phyloP scores from a whole-genome alignment of 2,329 filamentous ascomycete species.

The Ophiognomonia clavigignenti-juglandacearum region DNA sequence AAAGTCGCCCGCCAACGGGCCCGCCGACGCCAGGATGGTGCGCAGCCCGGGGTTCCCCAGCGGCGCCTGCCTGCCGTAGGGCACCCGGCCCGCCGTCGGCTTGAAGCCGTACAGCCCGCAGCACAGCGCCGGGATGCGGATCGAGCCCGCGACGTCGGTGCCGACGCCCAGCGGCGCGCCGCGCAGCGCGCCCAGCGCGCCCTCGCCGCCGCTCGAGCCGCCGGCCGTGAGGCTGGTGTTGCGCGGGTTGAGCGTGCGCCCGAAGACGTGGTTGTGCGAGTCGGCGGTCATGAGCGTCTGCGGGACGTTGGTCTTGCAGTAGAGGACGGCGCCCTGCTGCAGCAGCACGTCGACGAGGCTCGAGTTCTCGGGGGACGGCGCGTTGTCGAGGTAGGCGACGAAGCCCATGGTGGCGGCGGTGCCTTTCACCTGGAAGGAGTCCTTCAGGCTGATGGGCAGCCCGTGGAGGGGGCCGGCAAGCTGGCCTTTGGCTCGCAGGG shows the following conservation, averaged over 20 bases:
- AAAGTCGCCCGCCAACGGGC: slow-evolving; percentile 16
- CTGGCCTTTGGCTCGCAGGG: slow-evolving; percentile 3
- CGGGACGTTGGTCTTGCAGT: slow-evolving; percentile 18
- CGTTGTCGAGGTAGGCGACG: slow-evolving; percentile 12
- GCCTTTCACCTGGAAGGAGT: slow-evolving; percentile 14
- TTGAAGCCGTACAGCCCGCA: slow-evolving; percentile 18
- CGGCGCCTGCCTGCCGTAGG: slow-evolving; percentile 14
- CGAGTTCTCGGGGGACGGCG: slow-evolving; percentile 14
- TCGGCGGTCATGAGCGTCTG: slow-evolving; percentile 18
- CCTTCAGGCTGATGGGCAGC: slow-evolving; percentile 15
- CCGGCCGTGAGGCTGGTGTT: slow-evolving; percentile 15
- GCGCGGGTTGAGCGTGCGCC: slow-evolving; percentile 11
- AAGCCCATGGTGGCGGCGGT: slow-evolving; percentile 13
- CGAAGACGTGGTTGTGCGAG: slow-evolving; percentile 17
- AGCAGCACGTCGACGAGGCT: slow-evolving; percentile 16
- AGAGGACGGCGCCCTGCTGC: slow-evolving; percentile 16
- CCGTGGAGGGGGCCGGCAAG: slow-evolving; percentile 13
- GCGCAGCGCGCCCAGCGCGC: slow-evolving; percentile 15
- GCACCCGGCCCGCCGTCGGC: slow-evolving; percentile 11
- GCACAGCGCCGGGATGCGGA: slow-evolving; percentile 17
- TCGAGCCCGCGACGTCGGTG: slow-evolving; percentile 18
- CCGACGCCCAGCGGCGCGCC: slow-evolving; percentile 17
- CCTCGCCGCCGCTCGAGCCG: slow-evolving; percentile 18
- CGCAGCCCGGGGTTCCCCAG: slow-evolving; percentile 11
- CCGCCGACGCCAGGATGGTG: slow-evolving; percentile 12